These are phyloP conservation scores for Globisporangium nunn DNA, from an alignment of 352 stramenopile species.

Conservation along the genomic window DNA sequence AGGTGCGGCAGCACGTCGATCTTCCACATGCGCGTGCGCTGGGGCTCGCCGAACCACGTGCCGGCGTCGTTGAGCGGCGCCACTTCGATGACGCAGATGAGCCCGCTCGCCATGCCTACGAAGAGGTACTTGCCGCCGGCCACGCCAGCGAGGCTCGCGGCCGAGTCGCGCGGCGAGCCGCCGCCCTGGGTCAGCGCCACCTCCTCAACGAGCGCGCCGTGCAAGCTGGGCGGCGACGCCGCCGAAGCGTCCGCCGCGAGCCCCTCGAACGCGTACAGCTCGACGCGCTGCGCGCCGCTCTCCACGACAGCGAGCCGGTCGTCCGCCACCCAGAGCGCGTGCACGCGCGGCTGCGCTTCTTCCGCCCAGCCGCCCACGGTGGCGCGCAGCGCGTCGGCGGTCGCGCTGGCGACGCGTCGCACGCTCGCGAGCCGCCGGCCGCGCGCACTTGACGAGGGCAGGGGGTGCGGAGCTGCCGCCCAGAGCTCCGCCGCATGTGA, in stretches of 20 bases:
- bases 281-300: slow-evolving; percentile 40
- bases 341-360: slow-evolving; percentile 24
- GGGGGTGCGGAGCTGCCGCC: slow-evolving; percentile 17
- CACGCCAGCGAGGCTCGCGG: slow-evolving; percentile 36
- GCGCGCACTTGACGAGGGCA: slow-evolving; percentile 18
- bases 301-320: slow-evolving; percentile 63
- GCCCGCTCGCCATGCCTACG: slow-evolving; percentile 63
- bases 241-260: slow-evolving; percentile 10
- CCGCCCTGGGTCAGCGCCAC: slow-evolving; percentile 58
- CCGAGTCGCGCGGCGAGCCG: slow-evolving; percentile 31
- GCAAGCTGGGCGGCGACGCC: not conserved
- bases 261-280: slow-evolving; percentile 69
- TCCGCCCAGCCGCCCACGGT: not conserved
- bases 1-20: slow-evolving; percentile 70
- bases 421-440: slow-evolving; percentile 34
- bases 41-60: slow-evolving; percentile 26
- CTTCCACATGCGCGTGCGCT: slow-evolving; percentile 56
- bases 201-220: slow-evolving; percentile 33
- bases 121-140: slow-evolving; percentile 54
- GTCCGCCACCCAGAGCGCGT: slow-evolving; percentile 40
- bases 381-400: slow-evolving; percentile 7
- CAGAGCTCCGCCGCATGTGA: slow-evolving; percentile 36
- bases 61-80: slow-evolving; percentile 4
- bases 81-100: slow-evolving; percentile 65
- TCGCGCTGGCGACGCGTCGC: slow-evolving; percentile 19